A percentile compares a stretch with the other conserved stretches of the same genome.
Evolutionary conservation across 352 stramenopile species (phyloP).

Genomic region (Phytophthora cryptogea): DNA sequence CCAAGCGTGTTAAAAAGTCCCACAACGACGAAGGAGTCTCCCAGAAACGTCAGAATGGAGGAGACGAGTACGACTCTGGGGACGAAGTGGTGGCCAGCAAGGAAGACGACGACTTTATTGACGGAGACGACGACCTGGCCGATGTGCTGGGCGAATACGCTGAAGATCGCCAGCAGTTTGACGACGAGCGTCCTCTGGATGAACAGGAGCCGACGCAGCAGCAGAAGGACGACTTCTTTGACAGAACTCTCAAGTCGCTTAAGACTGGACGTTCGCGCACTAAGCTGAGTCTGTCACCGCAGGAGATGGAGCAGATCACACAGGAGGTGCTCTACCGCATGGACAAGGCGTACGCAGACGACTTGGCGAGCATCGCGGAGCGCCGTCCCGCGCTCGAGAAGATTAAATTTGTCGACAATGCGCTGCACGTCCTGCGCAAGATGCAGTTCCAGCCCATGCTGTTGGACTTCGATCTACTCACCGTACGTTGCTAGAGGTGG

Average conservation of each 20-base stretch:
- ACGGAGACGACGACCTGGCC: conserved; percentile 83
- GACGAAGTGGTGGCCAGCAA: conserved; percentile 75
- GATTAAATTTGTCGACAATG: conserved; percentile 84
- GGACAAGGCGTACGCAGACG: conserved; percentile 86
- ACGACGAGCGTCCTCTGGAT: conserved; percentile 78
- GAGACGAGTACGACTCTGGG: conserved; percentile 87
- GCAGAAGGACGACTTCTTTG: conserved; percentile 79
- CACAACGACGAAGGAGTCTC: conserved; percentile 17
- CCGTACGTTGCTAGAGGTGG: conserved; percentile 38
- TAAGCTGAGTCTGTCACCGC: conserved; percentile 82
- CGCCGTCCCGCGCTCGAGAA: conserved; percentile 74
- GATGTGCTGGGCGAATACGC: conserved; percentile 85
- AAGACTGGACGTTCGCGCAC: conserved; percentile 74
- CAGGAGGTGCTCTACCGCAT: conserved; percentile 90
- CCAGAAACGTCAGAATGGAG: conserved; percentile 28
- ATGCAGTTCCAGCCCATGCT: conserved; percentile 88
- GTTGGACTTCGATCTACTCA: conserved; percentile 86
- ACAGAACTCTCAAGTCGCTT: conserved; percentile 81
- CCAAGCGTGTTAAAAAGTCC: conserved; percentile 58
- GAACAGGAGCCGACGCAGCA: conserved; percentile 32
- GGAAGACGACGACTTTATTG: conserved; percentile 89
- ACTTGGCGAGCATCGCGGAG: conserved; percentile 67
- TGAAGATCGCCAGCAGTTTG: conserved; percentile 75
- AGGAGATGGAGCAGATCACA: conserved; percentile 87
- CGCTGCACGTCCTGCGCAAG: conserved; percentile 77